Base-by-base conservation (phyloP, 202 grass and related monocot genomes). In the Hordeum pubiflorum region DNA sequence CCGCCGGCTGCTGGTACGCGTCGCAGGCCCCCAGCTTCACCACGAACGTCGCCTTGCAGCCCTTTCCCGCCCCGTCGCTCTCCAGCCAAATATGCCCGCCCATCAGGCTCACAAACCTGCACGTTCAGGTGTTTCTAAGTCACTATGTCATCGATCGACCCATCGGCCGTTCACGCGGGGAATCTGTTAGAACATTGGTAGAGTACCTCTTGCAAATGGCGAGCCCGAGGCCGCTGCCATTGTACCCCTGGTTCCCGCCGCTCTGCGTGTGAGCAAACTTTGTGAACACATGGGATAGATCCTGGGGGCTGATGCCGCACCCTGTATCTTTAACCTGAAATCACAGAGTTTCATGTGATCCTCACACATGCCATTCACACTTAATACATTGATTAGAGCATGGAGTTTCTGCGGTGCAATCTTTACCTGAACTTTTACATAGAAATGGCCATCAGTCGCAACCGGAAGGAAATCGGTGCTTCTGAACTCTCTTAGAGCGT, bases 291-390 rank as follows among this genome's bases (percentile, higher is more conserved):
- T 89, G 76, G n/a, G 84, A 74, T 68, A 94, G 74, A 69, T 97
- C 92, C 76, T 92, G 92, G 7, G 84, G 52, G 74, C 88, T 92
- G 46, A 97, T 94, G 68, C 94, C 94, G 78, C 90, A 94, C 24
- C 94, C 94, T 22, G 94, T 94, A 86, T 97, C 94, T 60, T 91
- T 87, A 32, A 97, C 80, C 94, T 97, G 88, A 74, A 62, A 78
- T 15, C 10, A 88, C 44, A 23, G 1, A 9, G 44, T 48, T 48
- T 48, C 31, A 40, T 20, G 5, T 63, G 48, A 63, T 27, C 22
- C 75, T 63, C 57, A 11, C 34, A 76, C 1, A 9, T 18, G 14
- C 54, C 0, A 1, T 41, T 74, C 40, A 48, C 69, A 31, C 23
- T 29, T 75, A 21, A 32, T 58, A 58, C n/a, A 75, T 24, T 21